phyloP scores from a whole-genome alignment of 129 eudicot species.

The Flaveria ramosissima region DNA sequence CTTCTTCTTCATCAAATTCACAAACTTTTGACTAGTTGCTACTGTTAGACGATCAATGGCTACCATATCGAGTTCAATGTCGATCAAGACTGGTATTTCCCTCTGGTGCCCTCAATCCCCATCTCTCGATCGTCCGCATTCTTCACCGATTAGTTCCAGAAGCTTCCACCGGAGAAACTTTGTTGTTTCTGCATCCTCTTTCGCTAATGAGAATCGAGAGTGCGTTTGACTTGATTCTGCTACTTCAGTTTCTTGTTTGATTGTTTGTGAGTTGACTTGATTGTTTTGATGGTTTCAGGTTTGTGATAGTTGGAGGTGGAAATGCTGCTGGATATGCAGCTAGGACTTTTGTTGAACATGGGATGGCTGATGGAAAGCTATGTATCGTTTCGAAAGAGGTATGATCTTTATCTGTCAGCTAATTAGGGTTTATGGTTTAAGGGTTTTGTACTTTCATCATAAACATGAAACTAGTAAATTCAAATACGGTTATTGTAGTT shows the following conservation, averaged over 20 bases:
- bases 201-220: constrained; percentile 89
- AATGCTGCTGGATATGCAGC: constrained; percentile 99
- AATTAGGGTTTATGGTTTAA: constrained; percentile 18
- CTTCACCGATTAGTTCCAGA: constrained; percentile 33
- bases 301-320: constrained; percentile 97
- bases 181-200: constrained; percentile 65
- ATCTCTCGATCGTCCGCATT: constrained; percentile 38
- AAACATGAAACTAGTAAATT: background rate
- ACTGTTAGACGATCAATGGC: constrained; percentile 62
- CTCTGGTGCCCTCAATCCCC: constrained; percentile 57
- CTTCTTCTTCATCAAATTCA: constrained; percentile 18
- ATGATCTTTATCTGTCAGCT: background rate
- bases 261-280: background rate
- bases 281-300: constrained; percentile 42
- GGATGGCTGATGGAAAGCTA: constrained; percentile 91
- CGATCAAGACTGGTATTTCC: constrained; percentile 65
- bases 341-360: constrained; percentile 77
- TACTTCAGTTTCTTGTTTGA: background rate
- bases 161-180: constrained; percentile 55
- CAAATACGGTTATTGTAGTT: background rate
- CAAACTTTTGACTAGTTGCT: constrained; percentile 17
- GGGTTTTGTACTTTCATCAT: constrained; percentile 5
- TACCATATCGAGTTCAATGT: constrained; percentile 49
- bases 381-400: constrained; percentile 98
- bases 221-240: constrained; percentile 29